Base-by-base conservation (phyloP, 2,329 filamentous ascomycete genomes). In the Apiospora kogelbergensis region DNA sequence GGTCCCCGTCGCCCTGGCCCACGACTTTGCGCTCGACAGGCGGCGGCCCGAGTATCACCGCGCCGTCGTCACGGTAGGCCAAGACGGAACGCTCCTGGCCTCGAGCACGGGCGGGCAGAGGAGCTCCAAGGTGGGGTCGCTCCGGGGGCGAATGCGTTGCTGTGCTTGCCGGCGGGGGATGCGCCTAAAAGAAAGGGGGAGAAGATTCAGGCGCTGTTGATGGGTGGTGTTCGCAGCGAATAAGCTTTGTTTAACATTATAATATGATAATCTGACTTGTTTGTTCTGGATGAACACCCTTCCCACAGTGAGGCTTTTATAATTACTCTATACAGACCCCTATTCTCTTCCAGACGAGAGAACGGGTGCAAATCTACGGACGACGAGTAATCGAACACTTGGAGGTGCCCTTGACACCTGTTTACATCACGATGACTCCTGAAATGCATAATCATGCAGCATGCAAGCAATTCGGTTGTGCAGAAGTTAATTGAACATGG, bases 101-200 rank as follows among this genome's bases (percentile, higher is more conserved):
- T 88, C 83, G 40, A 97, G 94, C 76, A 99, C 96, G 0, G 96
- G 96, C 6, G 90, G 91, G 3, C 96, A 99, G 83, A 86, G 96
- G 66, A 98, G 95, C 79, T 97, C 93, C 20, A 88, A 90, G 71
- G 94, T 99, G 2, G 94, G 94, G 0, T 98, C 95, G 79, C 85
- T 98, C 73, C 93, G 91, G 71, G 92, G 24, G 95, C 96, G 2
- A 99, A 99, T 83, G 94, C 92, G 4, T 80, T 99, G 74, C 81
- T 98, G 30, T 93, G 91, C 74, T 82, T 97, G 81, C 92, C 92
- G 0, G 84, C 86, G 44, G 88, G 89, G 2, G 84, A 89, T 42
- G 89, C 89, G 6, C 84, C 84, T n/a, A 77, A 94, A 68, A 85
- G 83, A 63, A 92, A 92, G 77, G 94, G 94, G 0, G 81, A 87